Evolutionary conservation across 345 rosid species (phyloP).

Genomic region (Murraya paniculata): DNA sequence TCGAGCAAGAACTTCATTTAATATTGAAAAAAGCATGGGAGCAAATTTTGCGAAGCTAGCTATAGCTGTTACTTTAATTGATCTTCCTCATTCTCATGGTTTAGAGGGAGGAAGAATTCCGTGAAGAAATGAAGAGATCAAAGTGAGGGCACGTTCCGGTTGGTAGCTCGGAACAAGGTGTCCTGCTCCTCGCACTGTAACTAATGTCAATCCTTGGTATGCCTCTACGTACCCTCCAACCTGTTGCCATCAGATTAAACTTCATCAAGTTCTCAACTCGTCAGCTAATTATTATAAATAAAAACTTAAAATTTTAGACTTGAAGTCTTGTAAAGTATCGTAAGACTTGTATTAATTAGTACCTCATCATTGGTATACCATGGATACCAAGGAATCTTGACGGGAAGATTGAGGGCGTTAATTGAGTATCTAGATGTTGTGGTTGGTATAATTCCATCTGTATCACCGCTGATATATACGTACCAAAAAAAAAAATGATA

Average conservation of each 20-base stretch:
- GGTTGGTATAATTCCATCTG: constrained; percentile 19
- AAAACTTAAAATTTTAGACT: no score
- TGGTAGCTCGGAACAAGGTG: constrained; percentile 34
- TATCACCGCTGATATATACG: constrained; percentile 15
- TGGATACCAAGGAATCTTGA: constrained; percentile 15
- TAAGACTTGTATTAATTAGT: neutral
- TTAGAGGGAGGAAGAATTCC: constrained; percentile 12
- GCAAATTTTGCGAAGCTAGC: no score
- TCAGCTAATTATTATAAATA: no score
- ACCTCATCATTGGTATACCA: neutral
- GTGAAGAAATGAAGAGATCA: constrained; percentile 24
- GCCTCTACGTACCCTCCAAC: constrained; percentile 32
- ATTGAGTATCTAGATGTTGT: constrained; percentile 16
- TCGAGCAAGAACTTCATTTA: no score
- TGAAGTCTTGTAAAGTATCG: no score
- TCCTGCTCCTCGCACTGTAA: constrained; percentile 37
- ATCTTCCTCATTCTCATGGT: neutral
- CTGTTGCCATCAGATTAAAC: neutral
- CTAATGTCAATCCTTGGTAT: constrained; percentile 30
- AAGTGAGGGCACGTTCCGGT: constrained; percentile 27
- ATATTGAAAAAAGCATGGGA: no score
- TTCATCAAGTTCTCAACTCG: no score
- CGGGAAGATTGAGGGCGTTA: constrained; percentile 15
- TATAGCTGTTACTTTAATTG: no score
- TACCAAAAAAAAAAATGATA: no score